phyloP scores from a whole-genome alignment of 768 basidiomycete genomes.

The Holtermanniella nyarrowii region DNA sequence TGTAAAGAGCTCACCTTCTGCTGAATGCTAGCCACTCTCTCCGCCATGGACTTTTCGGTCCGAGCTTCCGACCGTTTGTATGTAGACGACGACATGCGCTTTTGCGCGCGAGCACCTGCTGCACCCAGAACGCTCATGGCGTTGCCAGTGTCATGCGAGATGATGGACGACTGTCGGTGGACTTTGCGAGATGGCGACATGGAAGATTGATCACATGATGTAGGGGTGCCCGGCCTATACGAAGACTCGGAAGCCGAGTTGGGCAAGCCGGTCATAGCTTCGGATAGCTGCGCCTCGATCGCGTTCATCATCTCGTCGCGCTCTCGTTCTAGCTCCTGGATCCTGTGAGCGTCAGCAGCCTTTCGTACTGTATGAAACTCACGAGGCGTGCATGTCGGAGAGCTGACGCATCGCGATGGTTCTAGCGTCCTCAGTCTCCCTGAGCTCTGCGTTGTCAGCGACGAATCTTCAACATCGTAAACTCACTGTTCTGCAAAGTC shows the following conservation, averaged over 20 bases:
- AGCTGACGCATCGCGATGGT: constrained; percentile 70
- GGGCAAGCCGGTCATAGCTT: constrained; percentile 17
- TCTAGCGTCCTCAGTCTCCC: constrained; percentile 71
- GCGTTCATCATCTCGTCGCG: constrained; percentile 35
- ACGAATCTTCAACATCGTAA: no score
- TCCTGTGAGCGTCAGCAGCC: constrained; percentile 7
- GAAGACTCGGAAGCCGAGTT: not conserved
- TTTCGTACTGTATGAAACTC: constrained; percentile 43
- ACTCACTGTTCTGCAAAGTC: constrained; percentile 11
- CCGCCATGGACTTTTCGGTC: constrained; percentile 78
- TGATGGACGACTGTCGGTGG: not conserved
- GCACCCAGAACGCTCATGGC: constrained; percentile 20
- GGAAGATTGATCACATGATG: not conserved
- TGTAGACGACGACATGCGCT: not conserved
- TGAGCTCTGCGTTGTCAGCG: constrained; percentile 69
- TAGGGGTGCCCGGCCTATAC: constrained; percentile 8
- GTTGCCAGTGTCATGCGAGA: not conserved
- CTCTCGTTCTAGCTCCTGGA: constrained; percentile 38
- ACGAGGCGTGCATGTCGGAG: constrained; percentile 71
- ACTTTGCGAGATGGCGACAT: not conserved
- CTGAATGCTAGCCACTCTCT: constrained; percentile 80
- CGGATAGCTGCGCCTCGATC: constrained; percentile 30
- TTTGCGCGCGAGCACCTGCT: not conserved
- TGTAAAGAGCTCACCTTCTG: constrained; percentile 58
- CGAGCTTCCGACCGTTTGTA: no score